Evolutionary conservation across 768 basidiomycete species (phyloP).

Genomic region (Lentinula sp.): DNA sequence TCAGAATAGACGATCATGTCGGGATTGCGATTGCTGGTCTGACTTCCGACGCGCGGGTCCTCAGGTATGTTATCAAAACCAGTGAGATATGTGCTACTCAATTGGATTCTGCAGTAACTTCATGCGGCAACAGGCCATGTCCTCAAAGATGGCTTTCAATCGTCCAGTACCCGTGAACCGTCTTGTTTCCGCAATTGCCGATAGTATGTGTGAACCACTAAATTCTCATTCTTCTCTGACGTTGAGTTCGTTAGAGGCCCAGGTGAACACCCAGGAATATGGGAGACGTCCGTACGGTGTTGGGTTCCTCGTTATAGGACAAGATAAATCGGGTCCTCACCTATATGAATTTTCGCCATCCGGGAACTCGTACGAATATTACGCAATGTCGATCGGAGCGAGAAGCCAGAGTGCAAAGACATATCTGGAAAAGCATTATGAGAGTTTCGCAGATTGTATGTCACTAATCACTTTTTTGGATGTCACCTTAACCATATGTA

Average conservation of each 20-base stretch:
- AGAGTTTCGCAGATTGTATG: constrained; percentile 77
- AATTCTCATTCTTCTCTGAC: not conserved
- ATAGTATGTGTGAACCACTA: constrained; percentile 56
- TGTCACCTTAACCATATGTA: not conserved
- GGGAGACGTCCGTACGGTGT: constrained; percentile 97
- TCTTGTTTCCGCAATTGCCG: constrained; percentile 89
- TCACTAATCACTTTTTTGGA: not conserved
- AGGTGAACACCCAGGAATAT: constrained; percentile 98
- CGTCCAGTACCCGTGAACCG: constrained; percentile 92
- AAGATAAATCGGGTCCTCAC: constrained; percentile 95
- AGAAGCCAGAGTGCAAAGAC: constrained; percentile 98
- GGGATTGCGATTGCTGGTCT: constrained; percentile 99
- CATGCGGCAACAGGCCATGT: constrained; percentile 99
- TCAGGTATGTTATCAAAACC: constrained; percentile 55
- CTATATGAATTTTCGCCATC: constrained; percentile 98
- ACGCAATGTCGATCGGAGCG: constrained; percentile 97
- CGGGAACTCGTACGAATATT: constrained; percentile 96
- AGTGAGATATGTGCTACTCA: not conserved
- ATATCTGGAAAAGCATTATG: constrained; percentile 92
- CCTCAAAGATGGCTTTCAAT: constrained; percentile 91
- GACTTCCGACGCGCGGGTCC: constrained; percentile 94
- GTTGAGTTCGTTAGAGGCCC: constrained; percentile 63
- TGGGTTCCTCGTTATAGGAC: constrained; percentile 95
- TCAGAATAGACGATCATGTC: constrained; percentile 98
- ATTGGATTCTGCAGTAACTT: constrained; percentile 65